A percentile compares a stretch with the other conserved stretches of the same genome.
Evolutionary conservation across 2,329 filamentous ascomycete genomes (phyloP).

Genomic region (Ambrosiella xylebori): DNA sequence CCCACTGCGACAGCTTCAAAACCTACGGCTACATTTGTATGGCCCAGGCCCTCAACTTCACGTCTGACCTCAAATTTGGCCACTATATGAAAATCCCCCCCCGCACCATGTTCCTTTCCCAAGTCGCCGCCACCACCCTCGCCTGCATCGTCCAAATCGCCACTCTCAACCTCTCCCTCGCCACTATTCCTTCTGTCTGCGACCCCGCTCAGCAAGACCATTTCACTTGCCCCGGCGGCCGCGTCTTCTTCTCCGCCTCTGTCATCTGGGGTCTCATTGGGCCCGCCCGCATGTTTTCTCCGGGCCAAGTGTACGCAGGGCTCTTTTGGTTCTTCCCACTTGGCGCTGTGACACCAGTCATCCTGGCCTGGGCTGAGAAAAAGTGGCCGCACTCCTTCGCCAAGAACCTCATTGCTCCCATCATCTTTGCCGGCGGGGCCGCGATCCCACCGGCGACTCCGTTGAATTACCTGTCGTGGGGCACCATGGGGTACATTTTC

Average conservation of each 20-base stretch:
- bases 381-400: slow-evolving; percentile 33
- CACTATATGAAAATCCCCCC: slow-evolving; percentile 60
- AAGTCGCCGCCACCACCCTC: slow-evolving; percentile 48
- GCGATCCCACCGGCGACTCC: slow-evolving; percentile 50
- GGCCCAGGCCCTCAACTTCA: slow-evolving; percentile 47
- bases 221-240: slow-evolving; percentile 46
- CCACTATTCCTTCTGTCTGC: slow-evolving; percentile 47
- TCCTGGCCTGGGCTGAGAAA: slow-evolving; percentile 32
- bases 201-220: slow-evolving; percentile 35
- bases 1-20: slow-evolving; percentile 31
- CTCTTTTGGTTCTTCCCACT: slow-evolving; percentile 43
- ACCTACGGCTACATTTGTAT: slow-evolving; percentile 47
- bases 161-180: slow-evolving; percentile 44
- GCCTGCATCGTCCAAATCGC: slow-evolving; percentile 49
- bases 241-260: slow-evolving; percentile 47
- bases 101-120: slow-evolving; percentile 47
- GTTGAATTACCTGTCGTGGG: slow-evolving; percentile 60
- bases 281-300: slow-evolving; percentile 45
- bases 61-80: slow-evolving; percentile 50
- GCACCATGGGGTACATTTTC: slow-evolving; percentile 52
- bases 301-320: slow-evolving; percentile 41
- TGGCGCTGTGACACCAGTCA: slow-evolving; percentile 35
- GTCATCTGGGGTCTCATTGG: slow-evolving; percentile 53
- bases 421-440: slow-evolving; percentile 44
- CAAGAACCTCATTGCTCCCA: slow-evolving; percentile 40